Evolutionary conservation across 192 early-diverging fungal species (phyloP).

Genomic region (Borealophlyctis nickersoniae): DNA sequence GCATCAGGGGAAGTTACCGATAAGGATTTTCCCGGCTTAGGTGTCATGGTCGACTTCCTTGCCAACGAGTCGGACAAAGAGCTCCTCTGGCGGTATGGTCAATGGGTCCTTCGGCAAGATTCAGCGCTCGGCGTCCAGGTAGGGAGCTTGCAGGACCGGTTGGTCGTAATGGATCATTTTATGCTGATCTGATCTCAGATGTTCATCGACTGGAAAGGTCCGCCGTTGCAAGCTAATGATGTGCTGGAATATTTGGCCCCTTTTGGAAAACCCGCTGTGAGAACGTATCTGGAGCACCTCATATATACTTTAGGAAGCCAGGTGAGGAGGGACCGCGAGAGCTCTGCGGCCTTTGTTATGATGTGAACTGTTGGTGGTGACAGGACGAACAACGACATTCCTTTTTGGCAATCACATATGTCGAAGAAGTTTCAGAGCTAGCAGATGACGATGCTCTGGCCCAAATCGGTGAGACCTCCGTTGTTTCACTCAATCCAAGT

Average conservation of each 20-base stretch:
- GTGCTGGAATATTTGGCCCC: conserved; percentile 26
- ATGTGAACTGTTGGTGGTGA: background rate
- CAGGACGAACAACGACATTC: conserved; percentile 21
- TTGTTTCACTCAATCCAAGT: too few species aligned
- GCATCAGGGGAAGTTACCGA: conserved; percentile 49
- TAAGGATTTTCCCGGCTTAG: conserved; percentile 39
- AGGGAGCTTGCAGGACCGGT: too few species aligned
- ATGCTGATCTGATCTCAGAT: conserved; percentile 17
- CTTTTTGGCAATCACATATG: conserved; percentile 19
- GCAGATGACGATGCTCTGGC: background rate
- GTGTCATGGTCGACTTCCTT: conserved; percentile 21
- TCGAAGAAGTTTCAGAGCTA: conserved; percentile 16
- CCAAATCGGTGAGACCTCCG: conserved; percentile 10
- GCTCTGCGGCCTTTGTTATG: background rate
- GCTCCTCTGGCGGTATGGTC: conserved; percentile 18
- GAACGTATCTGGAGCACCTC: conserved; percentile 12
- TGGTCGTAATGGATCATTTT: background rate
- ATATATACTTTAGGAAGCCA: background rate
- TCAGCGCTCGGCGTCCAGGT: conserved; percentile 29
- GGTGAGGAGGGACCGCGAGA: background rate
- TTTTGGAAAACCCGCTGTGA: background rate
- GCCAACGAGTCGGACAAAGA: conserved; percentile 13
- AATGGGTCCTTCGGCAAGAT: conserved; percentile 33
- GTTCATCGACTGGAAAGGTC: conserved; percentile 10
- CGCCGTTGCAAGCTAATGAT: conserved; percentile 6